Percentiles rank a stretch among this genome's conserved stretches.
Conservation (phyloP, 805 yeast genomes). For the Candida ovalis region DNA sequence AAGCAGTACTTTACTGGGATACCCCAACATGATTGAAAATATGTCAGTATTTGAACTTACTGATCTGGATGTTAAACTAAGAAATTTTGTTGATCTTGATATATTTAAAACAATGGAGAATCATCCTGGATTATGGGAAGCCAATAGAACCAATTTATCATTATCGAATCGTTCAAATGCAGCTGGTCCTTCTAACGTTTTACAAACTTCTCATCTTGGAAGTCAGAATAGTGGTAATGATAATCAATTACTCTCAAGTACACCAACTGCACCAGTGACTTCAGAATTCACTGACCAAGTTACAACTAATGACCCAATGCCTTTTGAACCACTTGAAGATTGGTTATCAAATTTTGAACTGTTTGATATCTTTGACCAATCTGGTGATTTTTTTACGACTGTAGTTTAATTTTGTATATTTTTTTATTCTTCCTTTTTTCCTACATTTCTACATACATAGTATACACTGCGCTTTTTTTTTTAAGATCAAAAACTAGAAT, state of each 20-base stretch:
- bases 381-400: not conserved
- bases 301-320: not conserved
- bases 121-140: not conserved
- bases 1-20: not conserved
- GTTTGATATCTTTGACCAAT: slow-evolving; percentile 7
- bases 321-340: slow-evolving; percentile 9
- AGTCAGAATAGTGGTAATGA: not conserved
- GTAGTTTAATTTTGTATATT: too few relatives aligned
- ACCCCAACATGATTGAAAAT: slow-evolving; percentile 7
- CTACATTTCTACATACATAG: too few relatives aligned
- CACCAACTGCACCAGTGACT: not conserved
- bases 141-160: not conserved
- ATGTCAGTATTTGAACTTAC: slow-evolving; percentile 2
- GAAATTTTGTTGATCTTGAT: slow-evolving; percentile 1
- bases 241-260: not conserved
- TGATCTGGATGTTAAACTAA: not conserved
- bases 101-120: slow-evolving; percentile 1
- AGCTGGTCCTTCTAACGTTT: not conserved
- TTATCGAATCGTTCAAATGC: slow-evolving; percentile 2
- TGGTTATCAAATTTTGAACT: slow-evolving; percentile 14
- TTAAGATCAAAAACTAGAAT: too few relatives aligned
- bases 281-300: not conserved
- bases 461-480: too few relatives aligned
- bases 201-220: not conserved
- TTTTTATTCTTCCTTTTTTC: too few relatives aligned